Evolutionary conservation across 495 filamentous ascomycete species (phyloP).

Genomic region (Aspergillus bridgeri): DNA sequence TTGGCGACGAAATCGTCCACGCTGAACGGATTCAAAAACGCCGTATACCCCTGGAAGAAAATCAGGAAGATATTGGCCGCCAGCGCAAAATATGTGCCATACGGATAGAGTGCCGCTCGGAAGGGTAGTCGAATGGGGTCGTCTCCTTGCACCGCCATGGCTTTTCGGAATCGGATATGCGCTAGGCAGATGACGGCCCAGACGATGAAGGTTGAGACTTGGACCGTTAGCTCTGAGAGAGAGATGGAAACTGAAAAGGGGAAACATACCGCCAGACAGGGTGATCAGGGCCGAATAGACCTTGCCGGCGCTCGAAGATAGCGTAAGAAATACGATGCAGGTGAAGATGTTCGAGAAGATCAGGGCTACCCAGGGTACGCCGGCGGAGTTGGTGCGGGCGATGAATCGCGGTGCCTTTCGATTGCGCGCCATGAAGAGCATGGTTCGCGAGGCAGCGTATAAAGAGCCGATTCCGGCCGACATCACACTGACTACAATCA

Average conservation of each 20-base stretch:
- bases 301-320: conserved; percentile 55
- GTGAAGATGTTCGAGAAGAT: conserved; percentile 61
- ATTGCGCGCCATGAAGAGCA: conserved; percentile 64
- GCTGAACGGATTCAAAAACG: conserved; percentile 53
- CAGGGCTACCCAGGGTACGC: conserved; percentile 63
- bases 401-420: conserved; percentile 64
- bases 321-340: conserved; percentile 63
- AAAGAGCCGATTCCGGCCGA: conserved; percentile 68
- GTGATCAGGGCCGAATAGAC: conserved; percentile 46
- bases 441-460: conserved; percentile 62
- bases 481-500: conserved; percentile 66
- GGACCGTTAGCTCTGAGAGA: conserved; percentile 29
- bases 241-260: conserved; percentile 32
- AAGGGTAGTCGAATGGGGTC: conserved; percentile 52
- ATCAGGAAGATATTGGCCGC: conserved; percentile 59
- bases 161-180: conserved; percentile 64
- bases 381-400: conserved; percentile 57
- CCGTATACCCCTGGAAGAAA: conserved; percentile 61
- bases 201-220: conserved; percentile 63
- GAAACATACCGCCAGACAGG: conserved; percentile 37
- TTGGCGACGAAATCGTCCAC: conserved; percentile 60
- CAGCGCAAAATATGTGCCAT: conserved; percentile 59
- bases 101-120: conserved; percentile 57
- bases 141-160: conserved; percentile 55
- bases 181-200: conserved; percentile 64